Percentiles rank a stretch among this genome's conserved stretches.
Conservation (phyloP, 2,329 filamentous ascomycete species). For the Trichoderma endophyticum region DNA sequence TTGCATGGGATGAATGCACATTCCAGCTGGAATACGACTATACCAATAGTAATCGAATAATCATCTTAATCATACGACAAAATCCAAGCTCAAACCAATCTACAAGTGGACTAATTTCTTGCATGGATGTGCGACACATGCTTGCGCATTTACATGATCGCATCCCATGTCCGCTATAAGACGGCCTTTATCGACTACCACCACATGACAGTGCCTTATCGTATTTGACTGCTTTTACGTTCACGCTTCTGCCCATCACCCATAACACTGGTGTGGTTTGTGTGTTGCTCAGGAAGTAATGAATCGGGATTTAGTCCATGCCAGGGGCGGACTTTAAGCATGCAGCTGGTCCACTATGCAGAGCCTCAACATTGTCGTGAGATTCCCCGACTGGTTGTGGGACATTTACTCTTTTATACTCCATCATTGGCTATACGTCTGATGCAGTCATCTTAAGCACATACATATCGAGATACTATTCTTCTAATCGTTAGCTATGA, state of each 20-base stretch:
- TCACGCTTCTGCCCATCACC: background rate
- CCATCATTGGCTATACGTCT: background rate
- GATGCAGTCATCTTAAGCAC: background rate
- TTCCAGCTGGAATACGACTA: background rate
- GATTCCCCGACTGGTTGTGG: background rate
- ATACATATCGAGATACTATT: background rate
- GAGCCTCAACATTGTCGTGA: background rate
- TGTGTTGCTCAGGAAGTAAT: background rate
- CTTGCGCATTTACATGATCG: background rate
- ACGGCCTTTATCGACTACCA: background rate
- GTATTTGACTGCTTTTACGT: background rate
- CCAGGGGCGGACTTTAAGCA: background rate
- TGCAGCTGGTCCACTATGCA: background rate
- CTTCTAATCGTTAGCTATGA: background rate
- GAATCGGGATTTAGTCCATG: background rate
- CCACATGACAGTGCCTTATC: too few relatives aligned
- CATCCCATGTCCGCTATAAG: background rate
- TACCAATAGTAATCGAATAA: background rate
- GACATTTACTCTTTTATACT: background rate
- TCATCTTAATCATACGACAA: background rate
- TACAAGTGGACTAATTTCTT: background rate
- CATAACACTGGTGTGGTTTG: accelerated
- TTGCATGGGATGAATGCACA: background rate
- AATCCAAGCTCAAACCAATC: background rate
- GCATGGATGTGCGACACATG: background rate